Percentiles rank a stretch among this genome's conserved stretches.
phyloP scores from a whole-genome alignment of 2,329 filamentous ascomycete genomes.

The Colletotrichum lini region DNA sequence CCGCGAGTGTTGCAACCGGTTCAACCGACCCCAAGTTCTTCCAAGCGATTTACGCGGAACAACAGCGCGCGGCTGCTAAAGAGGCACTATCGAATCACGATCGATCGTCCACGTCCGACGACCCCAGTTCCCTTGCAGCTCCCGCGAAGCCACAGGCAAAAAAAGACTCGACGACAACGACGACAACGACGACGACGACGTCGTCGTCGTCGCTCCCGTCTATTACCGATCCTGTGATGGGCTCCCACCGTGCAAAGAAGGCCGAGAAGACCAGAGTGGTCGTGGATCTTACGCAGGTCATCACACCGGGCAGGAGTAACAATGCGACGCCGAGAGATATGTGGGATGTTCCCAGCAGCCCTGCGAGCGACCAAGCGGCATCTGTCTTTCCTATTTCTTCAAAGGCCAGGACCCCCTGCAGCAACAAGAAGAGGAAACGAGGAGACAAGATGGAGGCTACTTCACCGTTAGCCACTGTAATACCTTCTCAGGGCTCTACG shows the following conservation, averaged over 20 bases:
- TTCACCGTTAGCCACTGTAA: conserved; percentile 17
- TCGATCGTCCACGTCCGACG: neutral
- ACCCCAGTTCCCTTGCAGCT: conserved; percentile 2
- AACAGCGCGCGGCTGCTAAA: conserved; percentile 52
- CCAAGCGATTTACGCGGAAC: conserved; percentile 62
- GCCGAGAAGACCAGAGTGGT: conserved; percentile 3
- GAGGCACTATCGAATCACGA: neutral
- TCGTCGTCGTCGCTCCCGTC: conserved; percentile 44
- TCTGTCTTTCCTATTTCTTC: conserved; percentile 14
- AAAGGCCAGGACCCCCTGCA: conserved; percentile 7
- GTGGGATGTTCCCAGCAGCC: conserved; percentile 64
- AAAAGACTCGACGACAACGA: conserved; percentile 4
- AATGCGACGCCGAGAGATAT: conserved; percentile 48
- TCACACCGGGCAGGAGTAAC: conserved; percentile 49
- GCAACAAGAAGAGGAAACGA: conserved; percentile 33
- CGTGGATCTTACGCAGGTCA: conserved; percentile 51
- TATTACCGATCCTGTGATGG: conserved; percentile 48
- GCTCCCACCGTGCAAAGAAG: conserved; percentile 30
- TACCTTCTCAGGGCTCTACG: conserved; percentile 29
- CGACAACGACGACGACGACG: no score
- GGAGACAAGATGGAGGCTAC: conserved; percentile 25
- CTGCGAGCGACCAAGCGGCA: conserved; percentile 45
- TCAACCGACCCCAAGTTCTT: conserved; percentile 67
- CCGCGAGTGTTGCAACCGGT: conserved; percentile 49
- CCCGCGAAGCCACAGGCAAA: neutral